Base-by-base conservation (phyloP, 805 yeast species). In the Yarrowia osloensis region DNA sequence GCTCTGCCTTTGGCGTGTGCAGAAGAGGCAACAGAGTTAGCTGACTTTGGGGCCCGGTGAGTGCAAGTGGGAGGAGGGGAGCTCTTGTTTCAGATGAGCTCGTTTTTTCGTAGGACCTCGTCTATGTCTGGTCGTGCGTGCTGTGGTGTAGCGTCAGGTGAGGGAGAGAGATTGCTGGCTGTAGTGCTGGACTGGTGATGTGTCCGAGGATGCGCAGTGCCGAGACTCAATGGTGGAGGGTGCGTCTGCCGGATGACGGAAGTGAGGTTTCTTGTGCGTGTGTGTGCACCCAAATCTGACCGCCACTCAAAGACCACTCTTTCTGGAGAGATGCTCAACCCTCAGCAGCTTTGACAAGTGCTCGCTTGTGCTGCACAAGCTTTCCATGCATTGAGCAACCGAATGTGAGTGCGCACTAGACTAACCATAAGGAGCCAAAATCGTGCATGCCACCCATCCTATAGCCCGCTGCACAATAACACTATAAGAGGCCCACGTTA, bases 311-410 rank as follows among this genome's bases (percentile, higher is more conserved):
- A 5, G 9, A 8, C 3, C 33, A 28, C 33, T n/a, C 33, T 46
- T 46, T 17, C 2, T 19, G 12, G 54, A 29, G 11, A 28, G 7
- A 5, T 2, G 54, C 40, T 31, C 57, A n/a, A 46, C 57, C 40
- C 28, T 4, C 40, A 40, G 24, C 6, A 17, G 22, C 52, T 49
- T 28, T 29, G 35, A 49, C 39, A 29, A 31, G 40, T 50, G 33
- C 44, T 54, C 61, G 61, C 61, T 54, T 35, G 61, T 35, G 44
- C 44, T 35, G 44, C 40, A 54, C 61, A 54, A 54, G 61, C 61
- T 54, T 54, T 54, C 61, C 44, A 37, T 37, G 44, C 44, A 54
- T 54, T 54, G 61, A 54, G 61, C 61, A 54, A 54, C 61, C 61
- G 61, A 54, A 37, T 35, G 61, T 35, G 61, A 35, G 61, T 50